Evolutionary conservation across 208 protist species (phyloP).

Genomic region (Trypanosoma vivax): DNA sequence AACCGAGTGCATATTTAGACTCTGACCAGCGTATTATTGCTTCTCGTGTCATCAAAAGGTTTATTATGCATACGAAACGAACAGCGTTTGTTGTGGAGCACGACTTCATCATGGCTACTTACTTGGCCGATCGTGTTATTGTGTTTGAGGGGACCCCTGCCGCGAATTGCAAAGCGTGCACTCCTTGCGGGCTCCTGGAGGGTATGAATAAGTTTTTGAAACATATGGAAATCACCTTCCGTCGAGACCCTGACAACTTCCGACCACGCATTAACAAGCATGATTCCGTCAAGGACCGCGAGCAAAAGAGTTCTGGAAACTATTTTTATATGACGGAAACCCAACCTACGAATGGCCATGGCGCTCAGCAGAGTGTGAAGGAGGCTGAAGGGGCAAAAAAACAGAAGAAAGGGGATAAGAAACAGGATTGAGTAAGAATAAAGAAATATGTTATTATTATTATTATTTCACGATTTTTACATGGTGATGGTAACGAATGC

Average conservation of each 20-base stretch:
- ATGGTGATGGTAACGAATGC: background rate
- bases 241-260: slow-evolving; percentile 98
- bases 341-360: slow-evolving; percentile 26
- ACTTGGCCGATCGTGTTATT: slow-evolving; percentile 99
- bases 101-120: slow-evolving; percentile 99
- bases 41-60: slow-evolving; percentile 97
- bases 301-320: slow-evolving; percentile 97
- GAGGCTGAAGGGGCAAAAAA: slow-evolving; percentile 32
- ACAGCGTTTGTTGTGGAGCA: slow-evolving; percentile 99
- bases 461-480: background rate
- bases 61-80: slow-evolving; percentile 99
- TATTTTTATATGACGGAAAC: slow-evolving; percentile 97
- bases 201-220: slow-evolving; percentile 99
- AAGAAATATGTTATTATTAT: background rate
- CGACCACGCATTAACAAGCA: slow-evolving; percentile 99
- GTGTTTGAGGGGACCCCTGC: slow-evolving; percentile 98
- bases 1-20: slow-evolving; percentile 99
- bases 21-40: slow-evolving; percentile 99
- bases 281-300: slow-evolving; percentile 96
- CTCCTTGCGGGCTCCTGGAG: slow-evolving; percentile 75
- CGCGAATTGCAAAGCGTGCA: slow-evolving; percentile 91
- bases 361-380: slow-evolving; percentile 10
- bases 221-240: slow-evolving; percentile 97
- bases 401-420: slow-evolving; percentile 15
- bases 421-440: background rate